phyloP scores from a whole-genome alignment of 163 green algal genomes.

The Scenedesmus sp. region DNA sequence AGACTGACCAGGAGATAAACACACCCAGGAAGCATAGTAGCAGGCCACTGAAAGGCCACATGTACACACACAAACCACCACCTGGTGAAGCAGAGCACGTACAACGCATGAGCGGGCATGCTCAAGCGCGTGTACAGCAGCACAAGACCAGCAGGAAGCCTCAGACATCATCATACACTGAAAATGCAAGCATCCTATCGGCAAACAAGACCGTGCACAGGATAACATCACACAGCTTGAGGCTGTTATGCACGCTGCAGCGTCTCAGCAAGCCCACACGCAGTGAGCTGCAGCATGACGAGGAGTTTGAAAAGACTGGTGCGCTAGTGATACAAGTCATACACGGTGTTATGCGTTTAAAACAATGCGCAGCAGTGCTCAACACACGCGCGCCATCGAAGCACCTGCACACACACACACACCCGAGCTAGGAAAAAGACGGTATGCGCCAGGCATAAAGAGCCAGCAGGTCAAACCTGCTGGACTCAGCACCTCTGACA shows the following conservation, averaged over 20 bases:
- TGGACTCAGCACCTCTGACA: background rate
- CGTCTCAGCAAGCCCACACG: too few relatives aligned
- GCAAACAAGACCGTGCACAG: too few relatives aligned
- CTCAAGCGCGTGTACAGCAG: background rate
- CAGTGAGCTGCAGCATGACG: background rate
- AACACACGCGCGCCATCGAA: background rate
- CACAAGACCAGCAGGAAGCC: background rate
- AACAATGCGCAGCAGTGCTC: background rate
- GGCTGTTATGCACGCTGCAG: too few relatives aligned
- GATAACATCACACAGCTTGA: too few relatives aligned
- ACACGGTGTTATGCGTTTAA: background rate
- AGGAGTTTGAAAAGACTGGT: background rate
- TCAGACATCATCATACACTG: background rate
- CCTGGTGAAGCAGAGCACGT: background rate
- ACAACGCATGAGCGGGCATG: background rate
- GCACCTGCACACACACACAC: background rate
- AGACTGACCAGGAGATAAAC: background rate
- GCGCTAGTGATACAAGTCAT: background rate
- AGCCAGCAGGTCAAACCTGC: background rate
- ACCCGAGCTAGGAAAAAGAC: too few relatives aligned
- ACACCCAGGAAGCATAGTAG: background rate
- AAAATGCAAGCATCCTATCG: background rate
- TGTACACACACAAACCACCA: background rate
- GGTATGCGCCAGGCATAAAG: background rate
- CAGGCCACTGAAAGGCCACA: background rate